Evolutionary conservation across 2,329 filamentous ascomycete genomes (phyloP), one percentile per base, ranked within the genome.

Genomic region (Colletotrichum sp.): DNA sequence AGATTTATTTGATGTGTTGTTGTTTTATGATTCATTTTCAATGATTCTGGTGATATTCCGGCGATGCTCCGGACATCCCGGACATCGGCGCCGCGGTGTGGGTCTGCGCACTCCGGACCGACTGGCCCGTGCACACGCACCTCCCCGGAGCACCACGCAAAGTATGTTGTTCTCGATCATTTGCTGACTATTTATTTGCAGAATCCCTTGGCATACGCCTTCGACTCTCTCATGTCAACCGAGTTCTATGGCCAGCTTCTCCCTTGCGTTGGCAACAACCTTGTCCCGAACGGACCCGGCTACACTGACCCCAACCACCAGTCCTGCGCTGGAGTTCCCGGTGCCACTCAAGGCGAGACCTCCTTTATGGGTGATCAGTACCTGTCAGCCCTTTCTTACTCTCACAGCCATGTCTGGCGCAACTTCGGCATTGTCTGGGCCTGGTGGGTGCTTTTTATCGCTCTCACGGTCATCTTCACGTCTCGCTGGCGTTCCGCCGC

Each of bases 181-280:
- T 36, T 2, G 34, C 34, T 36, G 15, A 36, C 34, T 36, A 8
- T 36, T 8, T 2, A 16, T 4, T 2, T 8, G 34, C 3, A 36
- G 34, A 16, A 94, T 77, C 93, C 93, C 0, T 85, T 95, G 5
- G 90, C 93, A 0, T 95, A 95, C 74, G 92, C 88, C 0, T 95
- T 95, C 73, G 92, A 95, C 78, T 90, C 90, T 0, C 82, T 96
- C 0, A 87, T 95, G 80, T 87, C 92, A 0, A 95, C 95, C 79
- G 94, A 96, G 81, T 95, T 95, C 73, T 88, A 93, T 77, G 85
- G 84, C 39, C 85, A 93, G 80, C 85, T 80, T 3, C 88, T 92
- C 21, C 83, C 86, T 2, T 92, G 91, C 73, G 87, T 87, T 5
- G 86, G 84, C 4, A 77, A 76, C 32, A 90, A 90, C 75, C 82